Evolutionary conservation across 2,329 filamentous ascomycete species (phyloP), one percentile per base, ranked within the genome.

Genomic region (Aschersonia sp.): DNA sequence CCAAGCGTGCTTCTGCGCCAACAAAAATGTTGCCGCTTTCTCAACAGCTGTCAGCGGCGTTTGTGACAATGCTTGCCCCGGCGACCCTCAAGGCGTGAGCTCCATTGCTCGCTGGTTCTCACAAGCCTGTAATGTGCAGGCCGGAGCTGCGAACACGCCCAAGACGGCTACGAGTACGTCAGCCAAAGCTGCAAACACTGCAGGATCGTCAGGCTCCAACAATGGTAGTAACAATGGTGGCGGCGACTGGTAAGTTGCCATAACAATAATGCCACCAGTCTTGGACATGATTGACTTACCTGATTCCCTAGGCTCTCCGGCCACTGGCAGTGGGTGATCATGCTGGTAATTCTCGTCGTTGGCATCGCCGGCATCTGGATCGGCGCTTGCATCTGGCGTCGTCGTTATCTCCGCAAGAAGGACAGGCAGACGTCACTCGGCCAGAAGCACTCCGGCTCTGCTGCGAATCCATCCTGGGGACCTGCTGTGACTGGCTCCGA

Each of bases 311-410:
- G 84, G 83, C 66, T 85, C 45, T 71, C 74, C 6, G 72, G 69
- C 31, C 85, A 90, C 62, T 87, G 77, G 69, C 74, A 80, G 67
- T 94, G 86, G 86, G 77, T 94, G 43, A 72, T 90, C 52, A 87
- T 92, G 73, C 71, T 92, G 47, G 80, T 87, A 53, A 68, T 90
- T 51, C 72, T 94, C 31, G 73, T 82, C 42, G 68, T 90, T 50
- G 81, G 71, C 47, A 84, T 94, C 51, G 66, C 73, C 11, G 70
- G 71, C 49, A 75, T 87, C 56, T 84, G 82, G 71, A 65, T 83
- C 40, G 71, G 76, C 14, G 83, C 81, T 40, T 77, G 81, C 58
- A 76, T 83, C 62, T 78, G 86, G 66, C 83, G 86, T 54, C 79
- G 80, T 49, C 81, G 83, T 54, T 83, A 89, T 63, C 70, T 87